Conservation (phyloP, 257 asterid species). For the Solanum rostratum region DNA sequence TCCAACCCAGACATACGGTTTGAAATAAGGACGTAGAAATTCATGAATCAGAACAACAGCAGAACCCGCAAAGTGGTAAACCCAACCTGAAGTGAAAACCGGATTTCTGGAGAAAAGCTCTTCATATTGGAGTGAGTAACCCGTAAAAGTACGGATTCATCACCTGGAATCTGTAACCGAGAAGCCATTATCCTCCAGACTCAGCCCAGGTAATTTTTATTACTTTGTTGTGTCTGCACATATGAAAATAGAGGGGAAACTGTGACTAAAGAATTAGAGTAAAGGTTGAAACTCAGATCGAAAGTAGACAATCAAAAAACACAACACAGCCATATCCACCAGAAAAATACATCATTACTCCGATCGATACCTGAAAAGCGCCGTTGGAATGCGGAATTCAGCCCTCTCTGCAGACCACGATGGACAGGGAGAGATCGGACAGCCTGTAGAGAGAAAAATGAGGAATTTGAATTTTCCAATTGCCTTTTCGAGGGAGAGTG, state of each 20-base stretch:
- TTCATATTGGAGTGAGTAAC: conserved; percentile 84
- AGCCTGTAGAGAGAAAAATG: neutral
- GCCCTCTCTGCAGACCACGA: neutral
- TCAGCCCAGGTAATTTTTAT: neutral
- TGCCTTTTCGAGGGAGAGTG: neutral
- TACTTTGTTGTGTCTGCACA: neutral
- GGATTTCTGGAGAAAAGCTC: conserved; percentile 63
- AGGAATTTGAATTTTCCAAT: neutral
- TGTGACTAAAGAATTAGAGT: neutral
- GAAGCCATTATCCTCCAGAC: conserved; percentile 33
- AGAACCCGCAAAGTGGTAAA: neutral
- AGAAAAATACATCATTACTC: neutral
- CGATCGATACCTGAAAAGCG: neutral
- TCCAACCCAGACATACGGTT: neutral
- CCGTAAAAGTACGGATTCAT: conserved; percentile 61
- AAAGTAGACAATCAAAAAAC: neutral
- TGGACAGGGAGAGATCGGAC: neutral
- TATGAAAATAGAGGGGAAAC: neutral
- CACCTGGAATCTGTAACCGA: conserved; percentile 52
- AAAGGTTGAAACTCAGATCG: neutral
- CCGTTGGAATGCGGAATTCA: neutral
- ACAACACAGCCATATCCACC: neutral
- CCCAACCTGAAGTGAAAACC: conserved; percentile 58
- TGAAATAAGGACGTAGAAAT: neutral
- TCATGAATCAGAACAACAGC: neutral